Evolutionary conservation across 495 filamentous ascomycete genomes (phyloP).

Genomic region (Sphaerosporella brunnea): DNA sequence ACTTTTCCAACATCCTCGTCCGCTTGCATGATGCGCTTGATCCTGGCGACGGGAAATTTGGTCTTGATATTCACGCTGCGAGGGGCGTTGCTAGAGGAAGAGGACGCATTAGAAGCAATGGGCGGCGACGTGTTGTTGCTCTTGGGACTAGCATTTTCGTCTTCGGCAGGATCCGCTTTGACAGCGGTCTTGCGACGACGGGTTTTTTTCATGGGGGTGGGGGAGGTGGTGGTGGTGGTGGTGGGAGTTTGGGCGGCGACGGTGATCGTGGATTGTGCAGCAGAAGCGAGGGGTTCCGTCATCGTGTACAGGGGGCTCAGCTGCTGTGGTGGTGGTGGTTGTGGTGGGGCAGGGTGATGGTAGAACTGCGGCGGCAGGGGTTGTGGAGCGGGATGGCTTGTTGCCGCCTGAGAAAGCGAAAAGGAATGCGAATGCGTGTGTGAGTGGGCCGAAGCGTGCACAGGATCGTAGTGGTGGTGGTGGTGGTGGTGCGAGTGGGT

Average conservation of each 20-base stretch:
- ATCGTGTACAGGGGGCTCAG: not conserved
- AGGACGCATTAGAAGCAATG: not conserved
- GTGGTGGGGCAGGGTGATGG: not conserved
- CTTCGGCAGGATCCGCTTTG: not conserved
- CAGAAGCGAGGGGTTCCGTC: not conserved
- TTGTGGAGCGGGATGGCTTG: not conserved
- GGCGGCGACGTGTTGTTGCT: not conserved
- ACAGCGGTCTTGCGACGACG: not conserved
- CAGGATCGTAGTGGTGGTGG: conserved; percentile 4
- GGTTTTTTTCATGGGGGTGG: not conserved
- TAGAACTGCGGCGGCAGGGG: too few relatives aligned
- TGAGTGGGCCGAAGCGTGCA: conserved; percentile 1
- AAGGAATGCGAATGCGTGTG: not conserved
- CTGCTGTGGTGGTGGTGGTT: not conserved
- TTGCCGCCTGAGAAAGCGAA: not conserved
- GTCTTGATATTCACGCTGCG: conserved; percentile 56
- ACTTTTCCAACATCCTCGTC: conserved; percentile 99
- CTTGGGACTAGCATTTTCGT: not conserved
- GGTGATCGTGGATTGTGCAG: not conserved
- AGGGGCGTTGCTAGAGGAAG: not conserved
- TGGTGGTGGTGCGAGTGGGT: not conserved
- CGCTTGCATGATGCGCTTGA: conserved; percentile 99
- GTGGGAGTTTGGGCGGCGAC: not conserved
- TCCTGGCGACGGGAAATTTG: conserved; percentile 92
- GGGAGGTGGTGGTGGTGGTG: not conserved